Evolutionary conservation across 2,329 filamentous ascomycete species (phyloP), one percentile per base, ranked within the genome.

Genomic region (Sporothrix schenckii): DNA sequence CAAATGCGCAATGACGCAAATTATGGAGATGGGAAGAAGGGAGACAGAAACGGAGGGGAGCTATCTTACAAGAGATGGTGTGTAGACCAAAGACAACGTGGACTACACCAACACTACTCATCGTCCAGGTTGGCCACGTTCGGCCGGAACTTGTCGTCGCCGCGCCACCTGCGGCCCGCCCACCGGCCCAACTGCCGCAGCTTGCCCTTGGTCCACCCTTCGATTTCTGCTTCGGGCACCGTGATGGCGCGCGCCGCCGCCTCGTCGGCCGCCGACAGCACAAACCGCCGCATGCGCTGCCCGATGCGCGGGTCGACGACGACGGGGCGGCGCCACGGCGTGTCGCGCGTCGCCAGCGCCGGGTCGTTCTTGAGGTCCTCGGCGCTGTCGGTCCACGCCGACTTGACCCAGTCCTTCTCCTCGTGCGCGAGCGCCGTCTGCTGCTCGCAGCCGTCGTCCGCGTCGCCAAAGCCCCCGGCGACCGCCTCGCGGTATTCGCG

Each of bases 391-490:
- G 89, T 88, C 80, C 87, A 89, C 6, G 89, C 87, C n/a, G 86
- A 89, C 81, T 96, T 97, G 79, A 91, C 89, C 93, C 93, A 97
- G 78, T 94, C 88, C 58, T 80, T 81, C 81, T 97, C 93, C 81
- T 95, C 93, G 49, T 88, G 81, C 50, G 83, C 82, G 34, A 97
- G 86, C 14, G 88, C 81, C 4, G 80, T 82, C 77, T 91, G 83
- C 76, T 91, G 89, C 79, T 94, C 92, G 66, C 81, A 80, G 67
- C 75, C 78, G 41, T 80, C 76, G 27, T 72, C 78, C n/a, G 77
- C 44, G 44, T 27, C 58, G 11, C 11, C 41, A 9, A 11, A 7
- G 41, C 3, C 11, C 2, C 10, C 41, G 11, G 39, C 39, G 1
- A n/a, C 13, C 1, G 44, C 78, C 49, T 83, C 79, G 65, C 79